Evolutionary conservation across 2,329 filamentous ascomycete species (phyloP), one percentile per base, ranked within the genome.

Genomic region (Cercospora canescens): DNA sequence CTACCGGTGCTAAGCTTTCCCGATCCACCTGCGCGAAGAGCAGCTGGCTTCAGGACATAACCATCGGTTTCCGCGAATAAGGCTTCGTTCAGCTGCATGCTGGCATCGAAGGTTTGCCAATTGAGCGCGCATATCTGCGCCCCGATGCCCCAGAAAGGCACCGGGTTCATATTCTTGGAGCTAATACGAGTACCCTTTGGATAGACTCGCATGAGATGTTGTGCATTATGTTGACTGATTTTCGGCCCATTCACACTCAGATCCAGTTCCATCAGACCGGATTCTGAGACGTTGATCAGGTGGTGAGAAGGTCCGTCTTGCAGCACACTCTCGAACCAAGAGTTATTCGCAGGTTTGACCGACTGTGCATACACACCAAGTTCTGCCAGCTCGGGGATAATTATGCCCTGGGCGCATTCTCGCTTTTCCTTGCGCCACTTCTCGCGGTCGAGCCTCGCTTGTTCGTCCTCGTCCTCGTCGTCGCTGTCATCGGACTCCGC

Each of bases 41-140:
- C 81, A 0, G 83, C 82, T 0, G 89, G 89, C 75, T 91, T 91
- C 24, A 91, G 79, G 1, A 91, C 84, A 71, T 86, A 91, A 7
- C 89, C 89, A 30, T 87, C 86, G 0, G 88, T 87, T 12, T 87
- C 88, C 55, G 81, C 83, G 76, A 91, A 91, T 0, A 91, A 80
- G 0, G 88, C 89, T 72, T 90, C 88, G 73, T 91, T 91, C 69
- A 91, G 80, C 76, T 91, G 89, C 79, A 89, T 88, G 72, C 84
- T 84, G 6, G 85, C 84, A 35, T 87, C 87, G 69, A 90, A 91
- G 0, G 84, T 89, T 73, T 91, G 89, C 86, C 88, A 89, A 77
- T 91, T 91, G 60, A 91, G 81, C 3, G 89, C 89, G 73, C 87
- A 90, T 55, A 91, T 88, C 71, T 91, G 89, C 2, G 88, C 88